These are phyloP conservation scores for Verbena officinalis DNA, from an alignment of 257 asterid species.

Conservation along the genomic window DNA sequence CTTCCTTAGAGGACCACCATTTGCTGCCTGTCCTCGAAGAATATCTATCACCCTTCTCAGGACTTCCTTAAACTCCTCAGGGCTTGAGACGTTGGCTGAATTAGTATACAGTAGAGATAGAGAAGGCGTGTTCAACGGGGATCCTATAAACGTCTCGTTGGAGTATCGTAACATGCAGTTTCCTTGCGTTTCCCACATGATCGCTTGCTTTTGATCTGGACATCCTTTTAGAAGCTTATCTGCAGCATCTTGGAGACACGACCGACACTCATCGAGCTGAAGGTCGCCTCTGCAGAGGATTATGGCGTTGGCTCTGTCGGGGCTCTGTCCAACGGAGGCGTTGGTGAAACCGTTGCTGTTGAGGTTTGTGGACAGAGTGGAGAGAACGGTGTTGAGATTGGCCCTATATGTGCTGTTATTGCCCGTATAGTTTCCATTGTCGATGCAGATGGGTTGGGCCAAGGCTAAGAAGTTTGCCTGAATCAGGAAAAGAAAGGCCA, in stretches of 20 bases:
- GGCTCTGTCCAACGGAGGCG: constrained; percentile 31
- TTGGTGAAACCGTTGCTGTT: constrained; percentile 34
- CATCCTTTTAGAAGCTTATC: constrained; percentile 2
- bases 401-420: constrained; percentile 18
- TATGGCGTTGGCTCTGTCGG: constrained; percentile 27
- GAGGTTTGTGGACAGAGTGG: constrained; percentile 29
- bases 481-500: constrained; percentile 5
- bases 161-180: constrained; percentile 47
- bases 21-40: constrained; percentile 20
- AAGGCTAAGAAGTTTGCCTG: constrained; percentile 3
- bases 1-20: constrained; percentile 18
- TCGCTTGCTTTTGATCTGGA: constrained; percentile 37
- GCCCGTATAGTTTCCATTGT: constrained; percentile 28
- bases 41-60: constrained; percentile 12
- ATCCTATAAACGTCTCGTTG: constrained; percentile 29
- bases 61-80: constrained; percentile 13
- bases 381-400: constrained; percentile 34
- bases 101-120: neutral
- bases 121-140: neutral
- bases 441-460: neutral
- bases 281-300: constrained; percentile 41
- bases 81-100: neutral
- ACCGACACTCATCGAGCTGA: constrained; percentile 24
- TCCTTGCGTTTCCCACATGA: neutral
- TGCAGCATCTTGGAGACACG: constrained; percentile 3